Conservation (phyloP, 2,329 filamentous ascomycete species). For the Venturia effusa region DNA sequence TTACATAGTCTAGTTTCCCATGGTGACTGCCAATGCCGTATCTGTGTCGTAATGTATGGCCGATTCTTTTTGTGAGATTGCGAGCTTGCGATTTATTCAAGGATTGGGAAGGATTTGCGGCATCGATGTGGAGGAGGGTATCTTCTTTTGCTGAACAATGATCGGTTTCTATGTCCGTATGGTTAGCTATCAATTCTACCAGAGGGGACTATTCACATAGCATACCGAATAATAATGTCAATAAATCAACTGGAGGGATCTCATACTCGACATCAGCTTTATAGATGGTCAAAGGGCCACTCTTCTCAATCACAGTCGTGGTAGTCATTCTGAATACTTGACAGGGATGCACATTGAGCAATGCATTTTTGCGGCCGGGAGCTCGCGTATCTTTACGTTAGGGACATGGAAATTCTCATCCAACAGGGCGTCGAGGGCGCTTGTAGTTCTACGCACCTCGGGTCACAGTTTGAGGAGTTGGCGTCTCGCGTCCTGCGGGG, state of each 20-base stretch:
- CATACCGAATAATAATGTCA: slow-evolving; percentile 32
- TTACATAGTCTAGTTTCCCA: slow-evolving; percentile 38
- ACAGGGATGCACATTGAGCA: neutral
- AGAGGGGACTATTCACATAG: neutral
- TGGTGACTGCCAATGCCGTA: slow-evolving; percentile 44
- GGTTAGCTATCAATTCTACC: slow-evolving; percentile 11
- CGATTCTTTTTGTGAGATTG: slow-evolving; percentile 40
- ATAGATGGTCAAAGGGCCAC: neutral
- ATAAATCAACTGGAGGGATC: slow-evolving; percentile 27
- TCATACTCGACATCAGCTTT: slow-evolving; percentile 13
- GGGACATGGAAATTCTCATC: neutral
- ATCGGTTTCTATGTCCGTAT: neutral
- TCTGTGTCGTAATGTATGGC: slow-evolving; percentile 42
- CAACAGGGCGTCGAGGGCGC: neutral
- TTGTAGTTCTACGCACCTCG: neutral
- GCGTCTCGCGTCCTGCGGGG: neutral
- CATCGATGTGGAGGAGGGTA: slow-evolving; percentile 46
- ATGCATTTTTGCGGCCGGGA: neutral
- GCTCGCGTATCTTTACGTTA: neutral
- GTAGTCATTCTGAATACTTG: neutral
- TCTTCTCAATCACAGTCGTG: slow-evolving; percentile 9
- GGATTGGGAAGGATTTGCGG: slow-evolving; percentile 40
- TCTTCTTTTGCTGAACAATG: slow-evolving; percentile 30
- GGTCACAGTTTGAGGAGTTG: neutral
- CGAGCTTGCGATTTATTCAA: slow-evolving; percentile 44